Evolutionary conservation across 305 asterid genomes (phyloP), one percentile per base, ranked within the genome.

Genomic region (Petunia hybrid): DNA sequence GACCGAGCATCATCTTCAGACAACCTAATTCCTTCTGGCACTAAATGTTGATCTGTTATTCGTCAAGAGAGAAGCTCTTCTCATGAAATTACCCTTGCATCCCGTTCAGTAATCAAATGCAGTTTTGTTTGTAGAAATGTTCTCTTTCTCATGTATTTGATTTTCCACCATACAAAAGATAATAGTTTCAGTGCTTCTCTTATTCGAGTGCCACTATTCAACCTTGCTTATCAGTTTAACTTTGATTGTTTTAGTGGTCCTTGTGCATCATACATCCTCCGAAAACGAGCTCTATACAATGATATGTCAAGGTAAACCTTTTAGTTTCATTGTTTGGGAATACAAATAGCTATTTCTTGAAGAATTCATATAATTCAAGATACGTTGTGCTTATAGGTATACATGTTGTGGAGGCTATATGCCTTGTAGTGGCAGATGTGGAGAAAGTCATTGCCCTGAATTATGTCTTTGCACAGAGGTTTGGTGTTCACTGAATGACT

Each of bases 381-480:
- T 9, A 46, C 36, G 78, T 10, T 6, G 43, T 77, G 53, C 60
- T 70, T 70, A 39, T 80, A 87, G 92, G 80, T 89, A 87, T 69
- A 57, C 73, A 60, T 87, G 90, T 40, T 87, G 89, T 42, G 92
- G 86, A 69, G 90, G 92, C 14, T 87, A 81, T 77, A 85, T 89
- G 89, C 88, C 90, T 62, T 87, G 87, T 79, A 89, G 90, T 46
- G 90, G 92, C 14, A 76, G 70, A 80, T 89, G 88, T 76, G 88
- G 92, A 39, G 92, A 89, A 84, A 85, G 84, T 43, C 64, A 76
- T 0, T 89, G 88, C 79, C 92, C 90, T 1, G 87, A 85, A 64
- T 77, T 87, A 39, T 89, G 92, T 78, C 92, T 89, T 55, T 83
- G 86, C 73, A 81, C 86, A 6, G 92, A 87, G 90, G 92, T 89